A percentile compares a stretch with the other conserved stretches of the same genome.
Conservation (phyloP, 1,284 basidiomycete genomes). For the Ceratobasidium sp. region DNA sequence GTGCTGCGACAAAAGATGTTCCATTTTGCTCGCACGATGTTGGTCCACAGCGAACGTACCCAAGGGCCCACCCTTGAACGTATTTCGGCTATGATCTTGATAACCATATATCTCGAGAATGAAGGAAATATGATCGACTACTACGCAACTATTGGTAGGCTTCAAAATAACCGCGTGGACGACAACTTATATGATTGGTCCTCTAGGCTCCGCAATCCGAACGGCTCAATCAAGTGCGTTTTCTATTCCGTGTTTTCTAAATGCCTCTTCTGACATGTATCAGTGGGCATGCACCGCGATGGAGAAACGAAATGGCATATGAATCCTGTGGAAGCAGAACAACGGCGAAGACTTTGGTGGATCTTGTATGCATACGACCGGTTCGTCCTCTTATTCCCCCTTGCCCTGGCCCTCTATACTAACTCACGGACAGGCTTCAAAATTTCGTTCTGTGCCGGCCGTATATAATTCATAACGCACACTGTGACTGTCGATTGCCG, state of each 20-base stretch:
- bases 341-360: constrained; percentile 43
- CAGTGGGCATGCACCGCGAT: constrained; percentile 44
- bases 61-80: constrained; percentile 40
- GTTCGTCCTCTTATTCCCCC: constrained; percentile 2
- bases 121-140: constrained; percentile 42
- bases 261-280: neutral
- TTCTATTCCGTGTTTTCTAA: neutral
- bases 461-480: constrained; percentile 33
- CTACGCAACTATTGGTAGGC: constrained; percentile 32
- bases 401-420: neutral
- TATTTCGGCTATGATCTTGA: constrained; percentile 40
- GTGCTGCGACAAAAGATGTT: constrained; percentile 38
- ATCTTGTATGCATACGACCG: constrained; percentile 40
- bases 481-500: constrained; percentile 30
- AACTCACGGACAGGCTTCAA: constrained; percentile 18
- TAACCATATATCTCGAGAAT: constrained; percentile 46
- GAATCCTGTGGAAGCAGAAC: constrained; percentile 42
- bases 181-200: neutral
- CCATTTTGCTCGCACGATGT: constrained; percentile 33
- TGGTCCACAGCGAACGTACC: constrained; percentile 37
- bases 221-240: constrained; percentile 41
- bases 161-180: neutral
- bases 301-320: constrained; percentile 41
- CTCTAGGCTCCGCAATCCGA: constrained; percentile 38
- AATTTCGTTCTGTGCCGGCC: constrained; percentile 40